Conservation (phyloP, 2,329 filamentous ascomycete genomes). For the Aspergillus thermomutatus region DNA sequence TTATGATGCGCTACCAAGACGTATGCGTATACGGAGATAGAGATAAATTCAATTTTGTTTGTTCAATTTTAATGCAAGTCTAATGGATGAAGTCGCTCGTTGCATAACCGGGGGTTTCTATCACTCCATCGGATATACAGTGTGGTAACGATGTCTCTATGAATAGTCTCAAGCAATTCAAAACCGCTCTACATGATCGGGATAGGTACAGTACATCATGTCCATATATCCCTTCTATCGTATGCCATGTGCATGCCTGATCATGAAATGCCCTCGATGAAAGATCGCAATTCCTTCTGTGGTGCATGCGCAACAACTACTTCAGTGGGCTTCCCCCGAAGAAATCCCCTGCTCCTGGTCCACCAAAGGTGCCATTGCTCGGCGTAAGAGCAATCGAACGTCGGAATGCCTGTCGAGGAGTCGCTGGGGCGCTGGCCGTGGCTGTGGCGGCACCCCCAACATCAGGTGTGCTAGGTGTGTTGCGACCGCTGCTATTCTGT, state of each 20-base stretch:
- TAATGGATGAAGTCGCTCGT: neutral
- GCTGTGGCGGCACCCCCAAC: conserved; percentile 16
- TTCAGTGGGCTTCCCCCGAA: conserved; percentile 39
- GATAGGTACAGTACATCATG: neutral
- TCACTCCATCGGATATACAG: neutral
- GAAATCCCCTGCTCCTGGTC: conserved; percentile 35
- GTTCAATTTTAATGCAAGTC: neutral
- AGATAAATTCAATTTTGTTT: neutral
- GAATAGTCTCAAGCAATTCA: neutral
- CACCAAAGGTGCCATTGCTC: conserved; percentile 40
- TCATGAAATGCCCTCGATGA: neutral
- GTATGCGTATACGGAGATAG: neutral
- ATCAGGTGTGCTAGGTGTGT: conserved; percentile 41
- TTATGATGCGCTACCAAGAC: neutral
- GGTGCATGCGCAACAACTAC: conserved; percentile 14
- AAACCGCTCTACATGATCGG: neutral
- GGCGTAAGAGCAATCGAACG: conserved; percentile 42
- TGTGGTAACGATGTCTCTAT: neutral
- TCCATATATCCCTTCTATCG: neutral
- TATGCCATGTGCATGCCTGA: neutral
- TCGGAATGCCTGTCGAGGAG: conserved; percentile 41
- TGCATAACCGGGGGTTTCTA: neutral
- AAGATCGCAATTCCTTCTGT: neutral
- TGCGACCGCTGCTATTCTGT: conserved; percentile 38
- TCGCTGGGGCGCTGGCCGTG: conserved; percentile 33